phyloP scores from a whole-genome alignment of 805 yeast species.

The Nakazawaea peltata region DNA sequence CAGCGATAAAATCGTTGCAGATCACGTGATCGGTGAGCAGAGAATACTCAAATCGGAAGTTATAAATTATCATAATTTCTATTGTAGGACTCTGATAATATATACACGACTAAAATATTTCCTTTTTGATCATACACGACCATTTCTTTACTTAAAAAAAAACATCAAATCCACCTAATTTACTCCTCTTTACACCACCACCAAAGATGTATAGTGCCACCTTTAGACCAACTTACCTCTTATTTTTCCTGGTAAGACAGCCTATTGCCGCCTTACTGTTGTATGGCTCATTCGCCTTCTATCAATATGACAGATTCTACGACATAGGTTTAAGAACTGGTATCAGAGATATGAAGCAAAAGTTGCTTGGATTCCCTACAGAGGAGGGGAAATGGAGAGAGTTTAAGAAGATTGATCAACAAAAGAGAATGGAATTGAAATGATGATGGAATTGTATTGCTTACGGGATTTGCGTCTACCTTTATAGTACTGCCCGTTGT shows the following conservation, averaged over 20 bases:
- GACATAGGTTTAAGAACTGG: conserved; percentile 22
- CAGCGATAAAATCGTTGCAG: no score
- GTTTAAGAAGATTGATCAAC: conserved; percentile 23
- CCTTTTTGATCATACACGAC: no score
- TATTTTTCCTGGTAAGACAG: conserved; percentile 27
- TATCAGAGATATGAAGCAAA: conserved; percentile 19
- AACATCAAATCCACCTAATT: not conserved
- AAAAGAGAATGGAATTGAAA: conserved; percentile 15
- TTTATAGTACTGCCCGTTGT: no score
- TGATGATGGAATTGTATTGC: not conserved
- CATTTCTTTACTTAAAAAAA: not conserved
- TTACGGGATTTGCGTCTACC: no score
- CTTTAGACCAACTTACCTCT: conserved; percentile 27
- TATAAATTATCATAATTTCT: no score
- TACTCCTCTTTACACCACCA: not conserved
- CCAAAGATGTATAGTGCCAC: conserved; percentile 17
- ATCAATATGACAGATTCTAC: conserved; percentile 27
- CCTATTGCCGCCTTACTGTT: conserved; percentile 27
- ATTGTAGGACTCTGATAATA: no score
- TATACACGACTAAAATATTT: no score
- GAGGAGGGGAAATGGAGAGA: conserved; percentile 19
- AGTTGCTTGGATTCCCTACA: conserved; percentile 25
- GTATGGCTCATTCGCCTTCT: conserved; percentile 23
- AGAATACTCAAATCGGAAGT: no score
- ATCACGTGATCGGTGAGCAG: no score